Evolutionary conservation across 73 alveolate genomes (phyloP), one percentile per base, ranked within the genome.

Genomic region (Symbiodinium pilosum): DNA sequence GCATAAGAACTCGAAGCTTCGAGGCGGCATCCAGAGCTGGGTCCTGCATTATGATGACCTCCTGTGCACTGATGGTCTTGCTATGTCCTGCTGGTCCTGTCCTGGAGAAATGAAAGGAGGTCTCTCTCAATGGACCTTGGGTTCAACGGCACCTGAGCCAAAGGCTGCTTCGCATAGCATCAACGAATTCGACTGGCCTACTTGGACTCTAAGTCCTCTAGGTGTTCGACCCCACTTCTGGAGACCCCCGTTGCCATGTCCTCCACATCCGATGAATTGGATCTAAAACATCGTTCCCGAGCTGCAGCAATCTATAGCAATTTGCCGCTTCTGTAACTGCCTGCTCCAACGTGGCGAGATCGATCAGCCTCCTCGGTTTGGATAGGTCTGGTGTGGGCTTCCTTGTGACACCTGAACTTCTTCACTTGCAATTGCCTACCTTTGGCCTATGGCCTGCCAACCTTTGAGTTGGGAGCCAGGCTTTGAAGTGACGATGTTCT

Each of bases 71-170:
- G n/a, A n/a, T n/a, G n/a, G n/a, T n/a, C n/a, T n/a, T n/a, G n/a
- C n/a, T n/a, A n/a, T n/a, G n/a, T n/a, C n/a, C n/a, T n/a, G 26
- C 73, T 30, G 73, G 32, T 54, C 73, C 32, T 54, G 73, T 54
- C 73, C 81, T 64, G 81, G 34, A 64, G 81, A 64, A 64, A 64
- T 28, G 38, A 24, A 16, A 64, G 41, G 39, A 64, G 38, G 81
- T 64, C 81, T 64, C 81, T 64, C 81, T 64, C 81, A 38, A 64
- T 64, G 81, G 81, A 64, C 81, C 30, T 64, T n/a, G 81, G 81
- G 81, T 64, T 64, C 81, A 64, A 28, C 38, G 81, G 81, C 81
- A 64, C 81, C 73, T 54, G 34, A 24, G 73, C 34, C 20, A 54
- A 26, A 11, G 32, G n/a, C n/a, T n/a, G n/a, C n/a, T n/a, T n/a